Percentiles rank a stretch among this genome's conserved stretches.
phyloP scores from a whole-genome alignment of 2,329 filamentous ascomycete genomes.

The Xylaria polymorpha region DNA sequence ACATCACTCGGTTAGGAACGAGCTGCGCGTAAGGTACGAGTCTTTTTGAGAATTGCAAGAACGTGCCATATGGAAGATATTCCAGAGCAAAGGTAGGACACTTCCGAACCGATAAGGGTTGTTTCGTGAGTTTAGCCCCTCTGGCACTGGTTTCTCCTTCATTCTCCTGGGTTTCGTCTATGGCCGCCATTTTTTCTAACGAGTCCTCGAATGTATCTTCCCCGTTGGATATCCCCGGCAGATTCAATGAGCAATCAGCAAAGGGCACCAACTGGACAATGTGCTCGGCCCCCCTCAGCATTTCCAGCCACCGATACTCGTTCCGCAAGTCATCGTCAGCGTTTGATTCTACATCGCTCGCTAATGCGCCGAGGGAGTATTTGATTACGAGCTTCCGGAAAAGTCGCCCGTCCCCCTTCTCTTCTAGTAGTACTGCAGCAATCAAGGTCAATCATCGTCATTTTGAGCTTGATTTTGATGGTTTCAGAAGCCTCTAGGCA shows the following conservation, averaged over 20 bases:
- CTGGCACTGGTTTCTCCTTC: not conserved
- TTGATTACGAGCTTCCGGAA: constrained; percentile 28
- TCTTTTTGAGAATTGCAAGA: not conserved
- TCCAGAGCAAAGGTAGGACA: constrained; percentile 35
- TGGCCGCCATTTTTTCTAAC: not conserved
- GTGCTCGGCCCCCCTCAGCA: constrained; percentile 33
- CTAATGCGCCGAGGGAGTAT: constrained; percentile 27
- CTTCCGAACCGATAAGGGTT: not conserved
- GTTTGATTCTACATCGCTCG: constrained; percentile 6
- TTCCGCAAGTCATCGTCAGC: constrained; percentile 32
- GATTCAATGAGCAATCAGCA: constrained; percentile 15
- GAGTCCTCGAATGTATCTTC: not conserved
- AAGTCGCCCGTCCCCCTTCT: not conserved
- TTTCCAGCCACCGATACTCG: constrained; percentile 23
- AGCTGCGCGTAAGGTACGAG: not conserved
- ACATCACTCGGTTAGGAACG: constrained; percentile 28
- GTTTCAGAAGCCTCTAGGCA: no score
- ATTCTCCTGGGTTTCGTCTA: not conserved
- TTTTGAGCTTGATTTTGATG: no score
- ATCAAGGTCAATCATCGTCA: no score
- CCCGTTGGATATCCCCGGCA: constrained; percentile 19
- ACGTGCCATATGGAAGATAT: constrained; percentile 29
- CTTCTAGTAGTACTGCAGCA: not conserved
- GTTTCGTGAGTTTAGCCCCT: not conserved
- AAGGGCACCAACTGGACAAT: constrained; percentile 26